Evolutionary conservation across 495 filamentous ascomycete species (phyloP), one percentile per base, ranked within the genome.

Genomic region (Penicillium manginii): DNA sequence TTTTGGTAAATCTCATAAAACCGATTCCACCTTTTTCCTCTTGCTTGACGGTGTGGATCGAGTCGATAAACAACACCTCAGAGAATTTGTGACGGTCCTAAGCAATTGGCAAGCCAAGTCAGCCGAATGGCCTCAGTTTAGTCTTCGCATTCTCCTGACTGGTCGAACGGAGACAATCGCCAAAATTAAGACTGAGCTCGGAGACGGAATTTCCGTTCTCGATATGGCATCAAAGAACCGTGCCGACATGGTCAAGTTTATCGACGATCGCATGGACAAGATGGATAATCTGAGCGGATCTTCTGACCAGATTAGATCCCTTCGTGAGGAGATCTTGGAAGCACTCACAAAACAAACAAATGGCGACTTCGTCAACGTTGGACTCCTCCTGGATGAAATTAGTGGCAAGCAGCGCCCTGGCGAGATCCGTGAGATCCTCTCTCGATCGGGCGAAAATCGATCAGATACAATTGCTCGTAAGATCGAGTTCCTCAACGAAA

Each of bases 361-460:
- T 42, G 63, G 63, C 17, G 63, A 65, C 43, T 65, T 62, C 19
- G 56, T 65, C 53, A 65, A 62, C 15, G 53, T 62, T 11, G 53
- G 59, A 8, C 59, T 65, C 5, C 37, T 65, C 4, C 23, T 65
- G 23, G 33, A 65, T 40, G 56, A 65, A 26, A 65, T 65, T 10
- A 57, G 63, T 26, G 53, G 39, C 2, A 65, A 65, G 18, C 56
- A 62, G 18, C 63, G 63, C 4, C 63, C 63, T 1, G 49, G 63
- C 12, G 63, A 65, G 18, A 65, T 65, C 32, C 40, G 63, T 4
- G 53, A 62, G n/a, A 54, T 65, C 9, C 32, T 65, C 18, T 52
- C 59, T 7, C 55, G 56, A 4, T 62, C 63, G 1, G 63, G 63
- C 31, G 63, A 33, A 3, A 59, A 57, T 6, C 56, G 63, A 29